Percentiles rank a stretch among this genome's conserved stretches.
Conservation (phyloP, 345 rosid species). For the Mercurialis annua region DNA sequence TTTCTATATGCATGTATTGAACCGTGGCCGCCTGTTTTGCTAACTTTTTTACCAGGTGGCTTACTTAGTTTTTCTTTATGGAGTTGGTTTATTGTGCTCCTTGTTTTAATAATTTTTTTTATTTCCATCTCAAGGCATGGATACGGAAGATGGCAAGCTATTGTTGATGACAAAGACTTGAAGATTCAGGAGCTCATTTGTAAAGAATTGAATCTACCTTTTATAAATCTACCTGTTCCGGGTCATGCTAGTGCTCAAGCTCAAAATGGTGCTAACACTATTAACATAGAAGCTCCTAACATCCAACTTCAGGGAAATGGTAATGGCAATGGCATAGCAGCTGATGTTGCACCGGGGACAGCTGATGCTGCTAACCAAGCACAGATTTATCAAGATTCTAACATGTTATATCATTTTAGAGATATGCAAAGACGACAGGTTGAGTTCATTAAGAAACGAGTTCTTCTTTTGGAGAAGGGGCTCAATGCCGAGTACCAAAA, state of each 20-base stretch:
- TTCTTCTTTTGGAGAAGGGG: constrained; percentile 84
- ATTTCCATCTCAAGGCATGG: constrained; percentile 66
- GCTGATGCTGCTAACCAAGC: constrained; percentile 42
- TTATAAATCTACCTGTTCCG: constrained; percentile 57
- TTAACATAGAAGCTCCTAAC: constrained; percentile 45
- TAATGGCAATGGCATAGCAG: constrained; percentile 40
- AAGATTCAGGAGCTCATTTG: constrained; percentile 81
- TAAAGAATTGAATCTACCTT: constrained; percentile 81
- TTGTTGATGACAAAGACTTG: constrained; percentile 91
- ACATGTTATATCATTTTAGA: constrained; percentile 59
- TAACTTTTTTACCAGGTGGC: not conserved
- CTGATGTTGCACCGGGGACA: constrained; percentile 48
- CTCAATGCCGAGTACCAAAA: constrained; percentile 67
- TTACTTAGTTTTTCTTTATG: not conserved
- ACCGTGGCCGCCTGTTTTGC: not conserved
- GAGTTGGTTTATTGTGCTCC: not conserved
- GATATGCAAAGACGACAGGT: constrained; percentile 94
- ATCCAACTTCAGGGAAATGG: constrained; percentile 49
- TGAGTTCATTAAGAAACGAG: constrained; percentile 94
- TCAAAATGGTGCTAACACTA: constrained; percentile 53
- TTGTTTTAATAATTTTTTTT: constrained; percentile 7
- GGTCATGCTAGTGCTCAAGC: constrained; percentile 68
- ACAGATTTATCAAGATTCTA: constrained; percentile 46
- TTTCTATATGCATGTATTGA: not conserved
- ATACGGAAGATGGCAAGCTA: constrained; percentile 99